phyloP scores from a whole-genome alignment of 2,329 filamentous ascomycete species.

The Zymoseptoria pseudotritici region DNA sequence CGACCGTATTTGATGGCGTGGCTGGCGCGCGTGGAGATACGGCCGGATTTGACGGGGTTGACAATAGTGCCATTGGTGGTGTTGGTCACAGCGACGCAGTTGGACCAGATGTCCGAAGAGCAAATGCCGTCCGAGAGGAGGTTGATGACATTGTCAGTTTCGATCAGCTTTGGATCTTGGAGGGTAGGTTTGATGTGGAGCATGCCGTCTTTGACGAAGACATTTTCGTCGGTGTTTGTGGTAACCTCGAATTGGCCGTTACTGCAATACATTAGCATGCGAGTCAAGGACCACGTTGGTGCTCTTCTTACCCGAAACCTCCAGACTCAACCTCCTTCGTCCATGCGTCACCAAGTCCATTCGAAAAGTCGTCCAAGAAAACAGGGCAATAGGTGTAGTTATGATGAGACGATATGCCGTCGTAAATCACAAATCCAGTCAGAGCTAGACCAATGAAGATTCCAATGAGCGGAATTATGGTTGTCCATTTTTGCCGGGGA shows the following conservation, averaged over 20 bases:
- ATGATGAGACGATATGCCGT: constrained; percentile 63
- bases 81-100: constrained; percentile 68
- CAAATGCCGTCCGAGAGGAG: constrained; percentile 60
- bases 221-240: constrained; percentile 64
- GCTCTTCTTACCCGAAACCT: constrained; percentile 60
- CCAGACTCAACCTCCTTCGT: constrained; percentile 67
- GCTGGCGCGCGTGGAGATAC: constrained; percentile 66
- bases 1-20: constrained; percentile 71
- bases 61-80: constrained; percentile 69
- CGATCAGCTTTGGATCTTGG: constrained; percentile 60
- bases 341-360: constrained; percentile 53
- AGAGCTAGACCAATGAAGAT: constrained; percentile 61
- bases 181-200: constrained; percentile 72
- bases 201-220: constrained; percentile 61
- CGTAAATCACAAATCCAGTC: constrained; percentile 65
- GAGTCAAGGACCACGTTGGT: neutral
- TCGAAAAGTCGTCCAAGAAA: constrained; percentile 58
- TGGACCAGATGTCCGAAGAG: constrained; percentile 51
- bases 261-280: constrained; percentile 33
- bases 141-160: constrained; percentile 60
- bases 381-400: constrained; percentile 67
- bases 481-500: constrained; percentile 78
- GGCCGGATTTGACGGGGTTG: constrained; percentile 68
- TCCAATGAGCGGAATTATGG: constrained; percentile 67
- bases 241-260: constrained; percentile 79